These are phyloP conservation scores for Rosa chinensis DNA, from an alignment of 306 rosid species.

Conservation along the genomic window DNA sequence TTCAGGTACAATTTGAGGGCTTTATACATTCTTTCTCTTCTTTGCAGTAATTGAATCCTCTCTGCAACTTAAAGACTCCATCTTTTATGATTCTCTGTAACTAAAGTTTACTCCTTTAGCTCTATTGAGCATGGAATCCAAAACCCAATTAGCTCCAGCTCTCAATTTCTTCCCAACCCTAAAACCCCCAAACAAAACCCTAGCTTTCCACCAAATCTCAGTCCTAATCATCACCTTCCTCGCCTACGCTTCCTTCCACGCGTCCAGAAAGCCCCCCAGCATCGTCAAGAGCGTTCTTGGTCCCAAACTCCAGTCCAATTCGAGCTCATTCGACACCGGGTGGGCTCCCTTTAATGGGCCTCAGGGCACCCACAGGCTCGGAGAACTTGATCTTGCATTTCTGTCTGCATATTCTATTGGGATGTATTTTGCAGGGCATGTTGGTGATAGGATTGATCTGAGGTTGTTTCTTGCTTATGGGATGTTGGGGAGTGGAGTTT, in stretches of 20 bases:
- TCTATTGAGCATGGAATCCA: slow-evolving; percentile 43
- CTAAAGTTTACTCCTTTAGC: neutral
- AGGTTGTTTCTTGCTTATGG: slow-evolving; percentile 82
- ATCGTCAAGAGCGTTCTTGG: slow-evolving; percentile 92
- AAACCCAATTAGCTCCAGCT: slow-evolving; percentile 55
- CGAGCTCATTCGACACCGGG: slow-evolving; percentile 45
- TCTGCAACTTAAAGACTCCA: neutral
- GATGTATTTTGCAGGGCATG: slow-evolving; percentile 83
- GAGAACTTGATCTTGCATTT: slow-evolving; percentile 85
- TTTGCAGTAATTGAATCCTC: neutral
- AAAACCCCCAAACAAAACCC: slow-evolving; percentile 74
- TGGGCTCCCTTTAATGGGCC: slow-evolving; percentile 86
- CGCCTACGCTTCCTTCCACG: slow-evolving; percentile 87
- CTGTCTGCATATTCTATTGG: slow-evolving; percentile 74
- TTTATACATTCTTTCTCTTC: neutral
- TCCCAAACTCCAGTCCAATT: slow-evolving; percentile 49
- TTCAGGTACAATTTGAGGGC: slow-evolving; percentile 8
- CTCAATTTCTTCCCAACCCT: slow-evolving; percentile 54
- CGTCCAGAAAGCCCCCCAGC: slow-evolving; percentile 88
- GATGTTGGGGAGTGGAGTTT: slow-evolving; percentile 85
- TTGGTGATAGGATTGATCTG: slow-evolving; percentile 82
- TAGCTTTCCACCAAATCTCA: slow-evolving; percentile 58
- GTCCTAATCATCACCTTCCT: slow-evolving; percentile 63
- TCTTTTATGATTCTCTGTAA: neutral
- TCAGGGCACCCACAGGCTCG: slow-evolving; percentile 66